These are phyloP conservation scores for Candolleomyces efflorescens DNA, from an alignment of 768 basidiomycete genomes.

Conservation along the genomic window DNA sequence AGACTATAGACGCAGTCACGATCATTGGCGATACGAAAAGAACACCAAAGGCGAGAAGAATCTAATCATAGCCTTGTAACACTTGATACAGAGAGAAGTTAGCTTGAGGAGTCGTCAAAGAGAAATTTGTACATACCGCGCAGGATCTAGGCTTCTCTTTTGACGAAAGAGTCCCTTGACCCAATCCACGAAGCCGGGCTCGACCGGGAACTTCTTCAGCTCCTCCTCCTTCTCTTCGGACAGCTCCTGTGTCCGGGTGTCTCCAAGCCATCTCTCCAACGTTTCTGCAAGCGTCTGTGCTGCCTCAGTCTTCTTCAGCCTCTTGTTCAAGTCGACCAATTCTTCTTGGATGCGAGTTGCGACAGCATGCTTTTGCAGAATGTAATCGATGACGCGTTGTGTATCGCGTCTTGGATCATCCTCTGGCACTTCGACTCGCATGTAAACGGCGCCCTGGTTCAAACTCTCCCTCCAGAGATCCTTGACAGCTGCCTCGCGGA, in stretches of 20 bases:
- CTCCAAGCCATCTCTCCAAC: not conserved
- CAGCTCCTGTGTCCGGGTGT: not conserved
- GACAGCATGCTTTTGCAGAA: not conserved
- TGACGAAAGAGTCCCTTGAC: no score
- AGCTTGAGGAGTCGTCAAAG: no score
- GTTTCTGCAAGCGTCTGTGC: not conserved
- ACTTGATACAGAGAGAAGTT: no score
- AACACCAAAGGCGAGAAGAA: no score
- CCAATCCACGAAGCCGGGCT: no score
- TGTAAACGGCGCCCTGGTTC: not conserved
- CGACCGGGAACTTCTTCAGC: no score
- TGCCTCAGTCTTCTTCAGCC: not conserved
- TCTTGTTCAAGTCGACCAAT: not conserved
- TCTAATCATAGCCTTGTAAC: no score
- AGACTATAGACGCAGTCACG: no score
- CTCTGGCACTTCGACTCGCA: not conserved
- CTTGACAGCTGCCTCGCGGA: slow-evolving; percentile 10
- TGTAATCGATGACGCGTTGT: not conserved
- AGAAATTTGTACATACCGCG: no score
- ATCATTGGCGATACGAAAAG: no score
- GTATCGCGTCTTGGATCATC: not conserved
- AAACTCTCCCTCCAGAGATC: slow-evolving; percentile 14
- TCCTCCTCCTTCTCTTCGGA: no score
- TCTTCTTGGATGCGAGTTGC: not conserved
- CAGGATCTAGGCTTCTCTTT: no score